A percentile compares a stretch with the other conserved stretches of the same genome.
phyloP scores from a whole-genome alignment of 441 rosid genomes.

The Erodium moschatum region DNA sequence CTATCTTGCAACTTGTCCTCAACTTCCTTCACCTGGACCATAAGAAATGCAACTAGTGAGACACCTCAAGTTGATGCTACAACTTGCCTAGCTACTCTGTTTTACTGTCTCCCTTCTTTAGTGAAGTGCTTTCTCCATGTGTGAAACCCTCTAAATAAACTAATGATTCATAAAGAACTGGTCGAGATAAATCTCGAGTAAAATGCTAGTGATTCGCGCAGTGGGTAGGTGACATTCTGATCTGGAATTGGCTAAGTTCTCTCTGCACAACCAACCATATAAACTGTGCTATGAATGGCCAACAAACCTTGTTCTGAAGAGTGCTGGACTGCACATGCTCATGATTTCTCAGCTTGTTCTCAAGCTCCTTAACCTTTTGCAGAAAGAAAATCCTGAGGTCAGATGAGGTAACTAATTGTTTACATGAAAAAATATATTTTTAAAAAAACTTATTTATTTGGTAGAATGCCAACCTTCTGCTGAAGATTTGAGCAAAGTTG shows the following conservation, averaged over 20 bases:
- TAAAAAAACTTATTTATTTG: not conserved
- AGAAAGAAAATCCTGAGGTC: slow-evolving; percentile 3
- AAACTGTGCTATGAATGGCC: not conserved
- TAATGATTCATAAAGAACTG: no score
- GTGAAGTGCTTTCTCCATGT: no score
- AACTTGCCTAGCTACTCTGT: not conserved
- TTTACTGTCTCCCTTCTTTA: not conserved
- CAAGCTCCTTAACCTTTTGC: slow-evolving; percentile 23
- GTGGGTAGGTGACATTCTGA: no score
- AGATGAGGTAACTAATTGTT: not conserved
- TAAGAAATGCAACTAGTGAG: not conserved
- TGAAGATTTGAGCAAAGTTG: slow-evolving; percentile 7
- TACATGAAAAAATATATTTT: no score
- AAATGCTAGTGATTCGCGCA: no score
- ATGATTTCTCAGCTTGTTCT: slow-evolving; percentile 19
- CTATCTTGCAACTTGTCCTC: slow-evolving; percentile 28
- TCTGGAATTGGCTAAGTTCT: no score
- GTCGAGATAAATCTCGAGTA: no score
- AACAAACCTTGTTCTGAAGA: slow-evolving; percentile 28
- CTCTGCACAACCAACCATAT: not conserved
- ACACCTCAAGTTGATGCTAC: not conserved
- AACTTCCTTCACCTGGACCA: slow-evolving; percentile 4
- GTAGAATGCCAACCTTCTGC: not conserved
- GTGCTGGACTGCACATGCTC: slow-evolving; percentile 20
- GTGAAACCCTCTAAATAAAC: no score